phyloP scores from a whole-genome alignment of 768 basidiomycete genomes.

The Boletellus ananiceps region DNA sequence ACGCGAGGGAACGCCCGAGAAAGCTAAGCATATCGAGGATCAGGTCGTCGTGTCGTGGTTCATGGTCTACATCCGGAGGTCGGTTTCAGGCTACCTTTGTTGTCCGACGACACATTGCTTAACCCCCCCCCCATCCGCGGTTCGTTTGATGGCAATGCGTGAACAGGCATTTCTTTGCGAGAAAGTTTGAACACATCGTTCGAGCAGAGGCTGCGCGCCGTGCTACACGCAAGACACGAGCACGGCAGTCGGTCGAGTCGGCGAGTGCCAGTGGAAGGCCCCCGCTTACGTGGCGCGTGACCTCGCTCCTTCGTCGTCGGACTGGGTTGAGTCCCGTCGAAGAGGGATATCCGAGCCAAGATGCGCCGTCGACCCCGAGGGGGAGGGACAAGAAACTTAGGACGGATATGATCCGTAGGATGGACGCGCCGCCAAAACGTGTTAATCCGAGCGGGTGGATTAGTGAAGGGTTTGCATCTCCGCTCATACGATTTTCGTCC shows the following conservation, averaged over 20 bases:
- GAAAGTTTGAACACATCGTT: constrained; percentile 60
- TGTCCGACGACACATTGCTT: neutral
- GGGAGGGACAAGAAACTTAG: constrained; percentile 38
- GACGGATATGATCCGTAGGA: constrained; percentile 74
- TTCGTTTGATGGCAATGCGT: neutral
- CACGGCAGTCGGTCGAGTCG: constrained; percentile 20
- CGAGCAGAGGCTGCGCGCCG: constrained; percentile 37
- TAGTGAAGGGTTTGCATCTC: constrained; percentile 39
- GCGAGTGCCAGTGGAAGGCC: constrained; percentile 11
- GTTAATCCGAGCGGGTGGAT: constrained; percentile 75
- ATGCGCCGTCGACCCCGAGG: constrained; percentile 9
- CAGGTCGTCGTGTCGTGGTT: constrained; percentile 79
- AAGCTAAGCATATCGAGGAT: too few relatives aligned
- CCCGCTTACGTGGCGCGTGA: constrained; percentile 26
- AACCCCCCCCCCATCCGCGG: too few relatives aligned
- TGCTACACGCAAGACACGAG: constrained; percentile 17
- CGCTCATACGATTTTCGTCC: constrained; percentile 17
- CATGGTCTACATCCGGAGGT: constrained; percentile 77
- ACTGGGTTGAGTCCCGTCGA: constrained; percentile 23
- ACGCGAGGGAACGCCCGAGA: neutral
- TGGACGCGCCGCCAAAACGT: constrained; percentile 62
- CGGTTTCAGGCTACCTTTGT: neutral
- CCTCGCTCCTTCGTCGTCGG: constrained; percentile 32
- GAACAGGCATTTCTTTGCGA: constrained; percentile 62
- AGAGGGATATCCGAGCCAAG: constrained; percentile 19